Evolutionary conservation across 345 rosid species (phyloP).

Genomic region (Murraya paniculata): DNA sequence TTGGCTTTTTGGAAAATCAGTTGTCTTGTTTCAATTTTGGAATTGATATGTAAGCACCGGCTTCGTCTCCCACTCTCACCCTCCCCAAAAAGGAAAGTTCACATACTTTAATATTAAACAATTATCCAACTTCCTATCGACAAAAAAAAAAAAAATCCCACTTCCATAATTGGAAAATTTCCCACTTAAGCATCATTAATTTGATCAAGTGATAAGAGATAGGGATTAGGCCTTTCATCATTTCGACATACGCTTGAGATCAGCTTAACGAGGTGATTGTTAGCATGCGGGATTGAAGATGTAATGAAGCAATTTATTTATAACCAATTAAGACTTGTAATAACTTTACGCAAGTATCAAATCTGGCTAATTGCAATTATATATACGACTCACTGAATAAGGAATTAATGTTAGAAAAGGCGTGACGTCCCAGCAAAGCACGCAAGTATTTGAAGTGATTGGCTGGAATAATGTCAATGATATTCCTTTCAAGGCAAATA

Average conservation of each 20-base stretch:
- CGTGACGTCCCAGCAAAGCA: slow-evolving; percentile 35
- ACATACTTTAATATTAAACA: not conserved
- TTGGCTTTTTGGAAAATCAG: not conserved
- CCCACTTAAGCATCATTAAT: slow-evolving; percentile 22
- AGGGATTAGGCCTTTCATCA: not conserved
- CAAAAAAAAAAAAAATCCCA: too few relatives aligned
- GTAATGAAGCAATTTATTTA: not conserved
- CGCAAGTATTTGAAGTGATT: slow-evolving; percentile 20
- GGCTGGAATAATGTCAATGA: slow-evolving; percentile 28
- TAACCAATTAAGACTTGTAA: not conserved
- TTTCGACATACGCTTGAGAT: not conserved
- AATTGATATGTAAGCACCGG: not conserved
- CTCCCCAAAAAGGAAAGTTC: slow-evolving; percentile 43
- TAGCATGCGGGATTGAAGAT: not conserved
- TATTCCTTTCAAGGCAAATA: slow-evolving; percentile 30
- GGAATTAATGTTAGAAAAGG: slow-evolving; percentile 26
- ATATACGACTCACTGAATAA: slow-evolving; percentile 3
- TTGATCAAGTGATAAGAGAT: not conserved
- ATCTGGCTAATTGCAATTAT: slow-evolving; percentile 13
- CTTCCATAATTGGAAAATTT: slow-evolving; percentile 39
- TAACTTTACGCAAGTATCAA: slow-evolving; percentile 29
- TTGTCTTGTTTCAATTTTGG: not conserved
- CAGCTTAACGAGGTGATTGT: not conserved
- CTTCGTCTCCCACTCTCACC: slow-evolving; percentile 30
- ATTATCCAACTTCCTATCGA: slow-evolving; percentile 35